A percentile compares a stretch with the other conserved stretches of the same genome.
Conservation (phyloP, 176 grass and related monocot species). For the Carex parvula region DNA sequence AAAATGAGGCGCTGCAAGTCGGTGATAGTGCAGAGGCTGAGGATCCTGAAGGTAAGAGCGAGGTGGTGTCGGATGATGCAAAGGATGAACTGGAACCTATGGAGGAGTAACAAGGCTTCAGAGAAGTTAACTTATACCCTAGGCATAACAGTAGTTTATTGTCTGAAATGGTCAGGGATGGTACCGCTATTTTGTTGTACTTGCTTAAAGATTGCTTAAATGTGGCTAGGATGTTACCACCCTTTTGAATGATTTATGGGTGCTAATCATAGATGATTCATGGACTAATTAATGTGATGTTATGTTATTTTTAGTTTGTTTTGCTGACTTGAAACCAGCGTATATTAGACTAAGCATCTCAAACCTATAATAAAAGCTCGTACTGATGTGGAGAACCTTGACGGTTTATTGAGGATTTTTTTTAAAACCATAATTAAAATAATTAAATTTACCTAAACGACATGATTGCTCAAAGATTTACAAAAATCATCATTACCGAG, state of each 20-base stretch:
- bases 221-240: neutral
- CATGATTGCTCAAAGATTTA: no score
- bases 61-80: neutral
- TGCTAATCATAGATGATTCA: constrained; percentile 18
- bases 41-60: neutral
- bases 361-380: neutral
- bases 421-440: no score
- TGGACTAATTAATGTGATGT: constrained; percentile 1
- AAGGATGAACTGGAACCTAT: neutral
- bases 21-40: neutral
- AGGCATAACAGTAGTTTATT: neutral
- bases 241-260: constrained; percentile 4
- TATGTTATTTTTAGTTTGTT: neutral
- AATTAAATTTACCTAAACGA: no score
- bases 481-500: no score
- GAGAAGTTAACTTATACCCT: neutral
- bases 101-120: neutral
- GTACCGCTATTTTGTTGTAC: neutral
- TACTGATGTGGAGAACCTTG: neutral
- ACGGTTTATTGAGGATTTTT: neutral
- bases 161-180: neutral
- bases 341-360: neutral
- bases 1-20: neutral
- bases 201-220: constrained; percentile 1
- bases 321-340: neutral